Base-by-base conservation (phyloP, 371 early-diverging fungal genomes). In the Syncephalastrum contaminatum region DNA sequence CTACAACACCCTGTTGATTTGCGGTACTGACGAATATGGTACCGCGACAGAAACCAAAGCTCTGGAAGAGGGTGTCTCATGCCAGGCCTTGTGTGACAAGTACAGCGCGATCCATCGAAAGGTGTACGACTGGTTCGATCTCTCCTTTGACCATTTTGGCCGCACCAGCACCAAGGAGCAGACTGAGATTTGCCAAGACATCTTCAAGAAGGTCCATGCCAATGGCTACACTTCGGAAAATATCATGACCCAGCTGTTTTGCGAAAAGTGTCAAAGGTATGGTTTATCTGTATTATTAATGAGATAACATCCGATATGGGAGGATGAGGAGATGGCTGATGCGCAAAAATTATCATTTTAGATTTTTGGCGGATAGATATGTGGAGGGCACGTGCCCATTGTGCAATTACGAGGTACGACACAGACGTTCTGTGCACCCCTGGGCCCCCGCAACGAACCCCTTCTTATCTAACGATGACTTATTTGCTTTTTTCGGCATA, bases 1-100 rank as follows among this genome's bases (percentile, higher is more conserved):
- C n/a, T 81, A 90, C 72, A 96, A 98, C 67, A 88, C 90, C 3
- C 70, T 96, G n/a, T 96, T 82, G 67, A 86, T 99, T 46, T 96
- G 98, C 75, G 99, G 99, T 61, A 99, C 99, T 2, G 99, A 99
- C 74, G 99, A 99, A 80, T 99, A 99, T 74, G 99, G 99, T 54
- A 99, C 99, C 22, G 98, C 99, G 12, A 99, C 99, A 4, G 99
- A 99, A 80, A 99, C 99, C 45, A 97, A 96, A 73, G 99, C 99
- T 5, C 72, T 99, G 25, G 91, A 96, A 62, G 96, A 96, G 63
- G 89, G 89, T 8, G 77, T 93, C 7, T 77, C 91, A 18, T 98
- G 98, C 70, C 85, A 88, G 61, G 96, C 88, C 54, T 87, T 99
- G 21, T 99, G 99, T 73, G 96, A 97, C 77, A 96, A 96, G 77